A percentile compares a stretch with the other conserved stretches of the same genome.
These are phyloP conservation scores for Uncinocarpus reesii DNA, from an alignment of 2,329 filamentous ascomycete species.

Conservation along the genomic window DNA sequence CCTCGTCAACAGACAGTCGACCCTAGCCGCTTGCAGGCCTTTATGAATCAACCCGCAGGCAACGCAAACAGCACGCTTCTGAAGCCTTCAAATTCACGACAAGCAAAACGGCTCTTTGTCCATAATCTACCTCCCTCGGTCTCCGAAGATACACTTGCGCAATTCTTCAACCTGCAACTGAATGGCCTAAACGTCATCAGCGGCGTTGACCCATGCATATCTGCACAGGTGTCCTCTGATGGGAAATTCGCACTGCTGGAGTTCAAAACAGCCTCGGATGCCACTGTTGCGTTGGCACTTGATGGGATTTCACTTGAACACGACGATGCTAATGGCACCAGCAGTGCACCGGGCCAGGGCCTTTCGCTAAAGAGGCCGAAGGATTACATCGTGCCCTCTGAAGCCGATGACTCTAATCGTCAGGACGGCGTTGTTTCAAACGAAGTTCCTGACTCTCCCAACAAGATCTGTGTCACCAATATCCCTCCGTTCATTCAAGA, in stretches of 20 bases:
- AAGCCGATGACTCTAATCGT: slow-evolving; percentile 61
- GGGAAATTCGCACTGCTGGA: slow-evolving; percentile 75
- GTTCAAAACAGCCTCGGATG: slow-evolving; percentile 76
- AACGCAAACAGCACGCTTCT: slow-evolving; percentile 63
- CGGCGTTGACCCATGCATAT: slow-evolving; percentile 70
- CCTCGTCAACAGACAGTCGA: slow-evolving; percentile 94
- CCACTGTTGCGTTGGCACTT: slow-evolving; percentile 80
- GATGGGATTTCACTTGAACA: slow-evolving; percentile 80
- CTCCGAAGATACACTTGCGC: slow-evolving; percentile 64
- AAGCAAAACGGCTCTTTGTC: slow-evolving; percentile 83
- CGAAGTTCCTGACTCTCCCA: slow-evolving; percentile 78
- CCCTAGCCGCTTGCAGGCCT: slow-evolving; percentile 81
- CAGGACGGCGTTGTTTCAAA: slow-evolving; percentile 68
- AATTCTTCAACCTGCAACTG: slow-evolving; percentile 92
- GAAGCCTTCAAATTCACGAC: slow-evolving; percentile 84
- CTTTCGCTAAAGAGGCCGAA: slow-evolving; percentile 78
- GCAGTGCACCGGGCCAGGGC: slow-evolving; percentile 44
- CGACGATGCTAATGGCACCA: slow-evolving; percentile 41
- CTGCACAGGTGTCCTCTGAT: slow-evolving; percentile 71
- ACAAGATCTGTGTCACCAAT: slow-evolving; percentile 90
- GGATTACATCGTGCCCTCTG: slow-evolving; percentile 87
- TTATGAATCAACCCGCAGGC: slow-evolving; percentile 80
- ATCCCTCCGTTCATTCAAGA: slow-evolving; percentile 81
- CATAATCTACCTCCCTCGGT: slow-evolving; percentile 65
- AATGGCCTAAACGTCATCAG: slow-evolving; percentile 92